Conservation (phyloP, 805 yeast genomes). For the Cyberlindnera sargentensis region DNA sequence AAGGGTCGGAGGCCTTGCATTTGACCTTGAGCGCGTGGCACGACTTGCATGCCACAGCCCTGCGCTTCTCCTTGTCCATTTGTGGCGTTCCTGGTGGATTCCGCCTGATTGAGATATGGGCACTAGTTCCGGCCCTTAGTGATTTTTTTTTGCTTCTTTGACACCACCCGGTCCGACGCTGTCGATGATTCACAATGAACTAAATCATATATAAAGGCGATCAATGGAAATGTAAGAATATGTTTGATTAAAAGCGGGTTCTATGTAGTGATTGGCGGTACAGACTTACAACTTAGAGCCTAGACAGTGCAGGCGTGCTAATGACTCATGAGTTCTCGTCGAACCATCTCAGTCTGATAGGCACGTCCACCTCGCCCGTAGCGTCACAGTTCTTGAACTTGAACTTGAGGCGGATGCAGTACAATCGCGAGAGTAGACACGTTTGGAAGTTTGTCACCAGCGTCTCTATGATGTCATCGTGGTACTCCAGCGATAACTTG, state of each 20-base stretch:
- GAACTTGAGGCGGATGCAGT: constrained; percentile 43
- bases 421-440: constrained; percentile 54
- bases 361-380: constrained; percentile 26
- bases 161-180: no score
- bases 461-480: constrained; percentile 39
- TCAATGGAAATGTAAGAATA: no score
- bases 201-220: no score
- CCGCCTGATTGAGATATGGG: no score
- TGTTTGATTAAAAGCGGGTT: no score
- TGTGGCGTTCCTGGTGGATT: no score
- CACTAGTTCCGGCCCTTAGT: no score
- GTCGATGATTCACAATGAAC: no score
- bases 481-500: constrained; percentile 34
- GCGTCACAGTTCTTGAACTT: constrained; percentile 27
- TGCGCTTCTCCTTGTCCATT: constrained; percentile 14
- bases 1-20: constrained; percentile 64
- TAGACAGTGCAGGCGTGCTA: neutral
- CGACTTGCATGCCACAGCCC: constrained; percentile 55
- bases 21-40: constrained; percentile 82
- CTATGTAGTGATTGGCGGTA: no score
- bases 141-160: no score
- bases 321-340: constrained; percentile 2
- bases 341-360: constrained; percentile 30
- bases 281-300: no score
- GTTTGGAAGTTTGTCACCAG: constrained; percentile 57